Evolutionary conservation across 768 basidiomycete genomes (phyloP), one percentile per base, ranked within the genome.

Genomic region (Gyrodon lividus): DNA sequence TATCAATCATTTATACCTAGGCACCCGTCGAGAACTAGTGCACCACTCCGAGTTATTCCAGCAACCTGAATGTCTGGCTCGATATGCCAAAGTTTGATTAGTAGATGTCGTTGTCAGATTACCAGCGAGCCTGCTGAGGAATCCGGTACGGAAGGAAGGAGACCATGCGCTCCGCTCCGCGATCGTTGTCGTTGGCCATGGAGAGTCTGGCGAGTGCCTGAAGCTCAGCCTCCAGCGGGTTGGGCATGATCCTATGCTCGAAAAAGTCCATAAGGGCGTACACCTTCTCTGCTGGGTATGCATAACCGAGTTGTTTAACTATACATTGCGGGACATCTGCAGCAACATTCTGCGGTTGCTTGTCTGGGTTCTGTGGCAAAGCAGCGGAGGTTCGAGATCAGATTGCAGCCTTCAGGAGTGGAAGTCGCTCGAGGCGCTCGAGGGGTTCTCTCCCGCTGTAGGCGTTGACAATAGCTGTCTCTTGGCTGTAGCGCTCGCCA

Each of bases 241-340:
- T 54, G 1, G 60, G 60, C 42, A 54, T 47, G 17, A 61, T 61
- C 1, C 60, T 51, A 16, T 58, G 60, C n/a, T 61, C 52, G 24
- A 61, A 61, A 37, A 61, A 61, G 9, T 60, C 60, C 60, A 61
- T 61, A 22, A 61, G 40, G 5, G 60, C 60, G 12, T 61, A 61
- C 1, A 61, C 59, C 16, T 50, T 50, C 31, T 61, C 56, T 16
- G 60, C 60, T 20, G 50, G 45, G 26, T 61, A 61, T 5, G 56
- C 48, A 20, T 43, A 43, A 5, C 45, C 43, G 31, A 41, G 37
- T 39, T 28, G 17, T 39, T 41, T 16, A 23, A 13, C 30, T 13
- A 40, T 13, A 14, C 30, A 40, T 46, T 34, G 13, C 20, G 24
- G 7, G 38, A 33, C 26, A 44, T 2, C 24, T 50, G 30, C 13